Conservation (phyloP, 139 green algal genomes). For the Desmodesmus armatus region DNA sequence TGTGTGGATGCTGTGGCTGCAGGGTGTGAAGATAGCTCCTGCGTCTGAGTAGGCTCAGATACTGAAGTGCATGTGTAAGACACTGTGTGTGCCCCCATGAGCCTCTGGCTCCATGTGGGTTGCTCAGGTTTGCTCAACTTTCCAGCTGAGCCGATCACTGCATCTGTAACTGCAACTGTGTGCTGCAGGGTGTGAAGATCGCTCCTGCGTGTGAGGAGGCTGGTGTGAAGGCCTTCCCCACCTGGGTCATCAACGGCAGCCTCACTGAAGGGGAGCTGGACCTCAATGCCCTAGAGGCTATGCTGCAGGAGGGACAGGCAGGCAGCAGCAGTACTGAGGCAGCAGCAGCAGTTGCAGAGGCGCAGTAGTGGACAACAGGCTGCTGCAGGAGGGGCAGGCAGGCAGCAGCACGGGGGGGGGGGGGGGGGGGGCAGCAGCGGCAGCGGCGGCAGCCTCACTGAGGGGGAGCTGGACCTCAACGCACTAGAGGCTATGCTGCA, state of each 20-base stretch:
- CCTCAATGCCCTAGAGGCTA: constrained; percentile 70
- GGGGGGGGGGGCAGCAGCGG: constrained; percentile 92
- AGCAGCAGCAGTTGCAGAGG: background rate
- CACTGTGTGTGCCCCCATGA: no score
- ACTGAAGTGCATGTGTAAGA: no score
- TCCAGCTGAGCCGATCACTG: background rate
- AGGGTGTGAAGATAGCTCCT: constrained; percentile 75
- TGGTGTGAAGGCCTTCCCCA: constrained; percentile 92
- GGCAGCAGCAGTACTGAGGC: background rate
- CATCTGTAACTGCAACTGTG: background rate
- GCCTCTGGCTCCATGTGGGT: no score
- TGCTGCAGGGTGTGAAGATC: constrained; percentile 72
- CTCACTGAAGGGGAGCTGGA: constrained; percentile 73
- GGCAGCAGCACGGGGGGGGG: no score
- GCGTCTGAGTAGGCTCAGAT: constrained; percentile 76
- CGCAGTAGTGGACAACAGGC: background rate
- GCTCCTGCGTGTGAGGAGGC: constrained; percentile 80
- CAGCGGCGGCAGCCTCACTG: constrained; percentile 81
- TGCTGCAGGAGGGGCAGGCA: background rate
- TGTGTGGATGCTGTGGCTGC: constrained; percentile 5
- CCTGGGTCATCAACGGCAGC: constrained; percentile 94
- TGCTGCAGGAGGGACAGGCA: constrained; percentile 47
- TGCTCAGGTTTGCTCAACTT: no score
- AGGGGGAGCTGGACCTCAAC: constrained; percentile 75
- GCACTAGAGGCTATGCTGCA: constrained; percentile 68